Percentiles rank a stretch among this genome's conserved stretches.
Evolutionary conservation across 495 filamentous ascomycete species (phyloP).

Genomic region (Hypoxylon perforatum): DNA sequence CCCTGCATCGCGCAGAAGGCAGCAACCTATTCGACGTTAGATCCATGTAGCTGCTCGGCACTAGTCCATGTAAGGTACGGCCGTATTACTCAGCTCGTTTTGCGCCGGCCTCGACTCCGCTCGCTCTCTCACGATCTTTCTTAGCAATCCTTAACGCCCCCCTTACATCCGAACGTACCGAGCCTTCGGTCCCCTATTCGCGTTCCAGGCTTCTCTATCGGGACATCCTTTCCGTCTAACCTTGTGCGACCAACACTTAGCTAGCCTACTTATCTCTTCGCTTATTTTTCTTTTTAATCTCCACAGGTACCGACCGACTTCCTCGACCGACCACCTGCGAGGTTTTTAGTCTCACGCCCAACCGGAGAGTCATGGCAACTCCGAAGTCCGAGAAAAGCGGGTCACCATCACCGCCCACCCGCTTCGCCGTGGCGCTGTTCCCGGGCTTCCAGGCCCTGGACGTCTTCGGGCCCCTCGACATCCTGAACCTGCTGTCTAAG

Average conservation of each 20-base stretch:
- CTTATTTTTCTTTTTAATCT: too few relatives aligned
- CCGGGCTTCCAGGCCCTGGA: conserved; percentile 65
- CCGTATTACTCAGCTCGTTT: conserved; percentile 26
- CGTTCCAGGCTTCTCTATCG: background rate
- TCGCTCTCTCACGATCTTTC: conserved; percentile 28
- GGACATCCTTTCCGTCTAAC: too few relatives aligned
- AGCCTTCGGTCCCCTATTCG: too few relatives aligned
- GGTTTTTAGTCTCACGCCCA: background rate
- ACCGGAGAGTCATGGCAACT: background rate
- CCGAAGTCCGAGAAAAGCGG: background rate
- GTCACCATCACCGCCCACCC: conserved; percentile 45
- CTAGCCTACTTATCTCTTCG: too few relatives aligned
- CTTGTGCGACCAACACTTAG: background rate
- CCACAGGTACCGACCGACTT: background rate
- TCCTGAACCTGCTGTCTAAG: conserved; percentile 65
- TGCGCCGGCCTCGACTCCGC: conserved; percentile 12
- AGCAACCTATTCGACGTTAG: background rate
- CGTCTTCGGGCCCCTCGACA: conserved; percentile 70
- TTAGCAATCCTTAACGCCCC: conserved; percentile 4
- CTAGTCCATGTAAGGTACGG: conserved; percentile 28
- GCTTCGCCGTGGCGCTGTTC: conserved; percentile 54
- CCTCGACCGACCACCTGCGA: background rate
- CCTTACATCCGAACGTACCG: too few relatives aligned
- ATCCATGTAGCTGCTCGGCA: conserved; percentile 19
- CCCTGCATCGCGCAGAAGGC: background rate